Evolutionary conservation across 805 yeast genomes (phyloP).

Genomic region (Nakazawaea sp.): DNA sequence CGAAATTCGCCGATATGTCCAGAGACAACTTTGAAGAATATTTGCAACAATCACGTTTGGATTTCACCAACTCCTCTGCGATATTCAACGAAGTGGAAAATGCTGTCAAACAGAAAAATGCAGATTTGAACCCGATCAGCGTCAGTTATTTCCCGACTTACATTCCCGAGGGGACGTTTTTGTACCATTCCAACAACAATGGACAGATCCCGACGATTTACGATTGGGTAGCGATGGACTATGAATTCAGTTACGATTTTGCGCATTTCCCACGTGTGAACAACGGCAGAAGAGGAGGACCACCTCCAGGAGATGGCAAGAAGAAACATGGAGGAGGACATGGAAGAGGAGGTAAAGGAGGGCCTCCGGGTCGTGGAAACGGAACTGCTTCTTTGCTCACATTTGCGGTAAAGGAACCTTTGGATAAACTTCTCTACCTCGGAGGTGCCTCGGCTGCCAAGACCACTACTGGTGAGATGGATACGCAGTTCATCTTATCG

Average conservation of each 20-base stretch:
- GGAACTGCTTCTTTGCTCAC: conserved; percentile 28
- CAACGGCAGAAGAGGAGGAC: conserved; percentile 3
- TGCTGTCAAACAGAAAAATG: conserved; percentile 43
- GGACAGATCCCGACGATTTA: conserved; percentile 35
- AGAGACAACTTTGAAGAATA: conserved; percentile 19
- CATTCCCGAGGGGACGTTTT: conserved; percentile 49
- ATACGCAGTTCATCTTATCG: conserved; percentile 40
- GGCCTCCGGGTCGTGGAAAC: not conserved
- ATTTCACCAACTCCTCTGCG: conserved; percentile 42
- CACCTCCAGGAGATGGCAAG: conserved; percentile 7
- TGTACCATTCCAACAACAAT: conserved; percentile 45
- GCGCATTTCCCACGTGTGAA: conserved; percentile 18
- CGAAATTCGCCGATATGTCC: too few species aligned
- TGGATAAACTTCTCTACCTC: conserved; percentile 42
- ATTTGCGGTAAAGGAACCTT: conserved; percentile 38
- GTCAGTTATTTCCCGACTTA: conserved; percentile 54
- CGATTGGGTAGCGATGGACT: conserved; percentile 64
- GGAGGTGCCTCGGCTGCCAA: conserved; percentile 72
- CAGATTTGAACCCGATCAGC: conserved; percentile 49
- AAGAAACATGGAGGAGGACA: not conserved
- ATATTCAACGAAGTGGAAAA: conserved; percentile 48
- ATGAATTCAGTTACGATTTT: conserved; percentile 51
- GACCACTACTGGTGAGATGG: conserved; percentile 52
- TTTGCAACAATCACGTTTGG: conserved; percentile 22
- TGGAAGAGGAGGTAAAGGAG: not conserved